phyloP scores from a whole-genome alignment of 768 basidiomycete species.

The Pulveroboletus sp. region DNA sequence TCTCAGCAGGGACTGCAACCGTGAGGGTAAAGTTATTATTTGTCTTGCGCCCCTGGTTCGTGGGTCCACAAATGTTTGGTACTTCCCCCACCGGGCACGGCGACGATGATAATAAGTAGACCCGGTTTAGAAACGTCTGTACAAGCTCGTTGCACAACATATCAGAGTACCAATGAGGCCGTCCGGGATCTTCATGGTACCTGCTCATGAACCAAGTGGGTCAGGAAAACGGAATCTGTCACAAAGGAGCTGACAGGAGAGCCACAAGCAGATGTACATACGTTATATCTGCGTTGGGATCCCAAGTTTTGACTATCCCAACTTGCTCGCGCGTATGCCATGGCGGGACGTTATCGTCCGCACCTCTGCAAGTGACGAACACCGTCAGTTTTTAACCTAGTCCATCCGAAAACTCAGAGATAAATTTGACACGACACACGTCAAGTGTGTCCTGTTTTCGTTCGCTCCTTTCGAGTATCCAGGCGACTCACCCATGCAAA shows the following conservation, averaged over 20 bases:
- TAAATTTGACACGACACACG: background rate
- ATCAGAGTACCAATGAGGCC: constrained; percentile 67
- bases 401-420: background rate
- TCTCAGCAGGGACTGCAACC: constrained; percentile 61
- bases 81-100: background rate
- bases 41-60: background rate
- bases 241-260: background rate
- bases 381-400: background rate
- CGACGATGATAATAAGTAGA: constrained; percentile 11
- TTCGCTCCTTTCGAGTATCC: background rate
- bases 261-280: constrained; percentile 26
- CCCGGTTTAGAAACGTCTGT: constrained; percentile 48
- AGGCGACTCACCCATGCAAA: constrained; percentile 64
- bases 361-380: constrained; percentile 42
- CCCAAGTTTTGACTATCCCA: constrained; percentile 54
- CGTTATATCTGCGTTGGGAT: constrained; percentile 48
- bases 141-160: constrained; percentile 55
- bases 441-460: background rate
- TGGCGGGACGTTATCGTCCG: constrained; percentile 82
- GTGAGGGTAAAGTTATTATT: constrained; percentile 59
- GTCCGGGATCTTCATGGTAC: constrained; percentile 55
- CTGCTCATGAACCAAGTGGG: constrained; percentile 29
- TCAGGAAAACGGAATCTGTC: background rate
- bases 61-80: background rate
- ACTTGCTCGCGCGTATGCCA: constrained; percentile 77